Evolutionary conservation across 331 rosid species (phyloP), one percentile per base, ranked within the genome.

Genomic region (Arachis monticola): DNA sequence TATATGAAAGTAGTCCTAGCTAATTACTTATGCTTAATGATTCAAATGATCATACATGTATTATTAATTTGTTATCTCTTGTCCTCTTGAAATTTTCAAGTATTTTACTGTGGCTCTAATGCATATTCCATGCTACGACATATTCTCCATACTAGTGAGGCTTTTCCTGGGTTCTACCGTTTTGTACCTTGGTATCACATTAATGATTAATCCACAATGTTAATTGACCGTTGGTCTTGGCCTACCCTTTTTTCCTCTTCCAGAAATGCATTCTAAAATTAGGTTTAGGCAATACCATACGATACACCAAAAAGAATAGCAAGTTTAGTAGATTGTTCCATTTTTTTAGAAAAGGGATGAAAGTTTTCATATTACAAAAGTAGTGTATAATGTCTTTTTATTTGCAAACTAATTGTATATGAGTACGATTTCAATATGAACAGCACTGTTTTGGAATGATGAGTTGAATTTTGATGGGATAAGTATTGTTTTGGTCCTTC

Each of bases 111-210:
- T 93, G 55, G 98, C 96, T 56, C 5, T 91, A 73, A 84, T 87
- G 87, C 96, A 87, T 63, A 52, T 93, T 59, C 97, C 97, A 41
- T 93, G 96, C 85, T 93, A 89, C 10, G 90, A 86, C n/a, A 17
- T 81, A 45, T 85, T 81, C 64, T 88, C 81, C 69, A 69, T 90
- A 45, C 63, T 90, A 11, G 51, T 89, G 65, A 85, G 74, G 80
- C 44, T 88, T 22, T 22, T 22, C 27, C 27, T 22, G 27, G 27
- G 27, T 22, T 1, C 27, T 22, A 22, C 27, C 27, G 27, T 22
- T 22, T 22, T 22, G 27, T 22, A 22, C 27, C 1, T 22, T 22
- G 27, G 27, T 22, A 22, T 0, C 27, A 22, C 27, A 22, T 22
- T 22, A 22, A 22, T 22, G 27, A 22, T 22, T 22, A 22, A 22